Percentiles rank a stretch among this genome's conserved stretches.
These are phyloP conservation scores for Phytophthora idaei DNA, from an alignment of 352 stramenopile species.

Conservation along the genomic window DNA sequence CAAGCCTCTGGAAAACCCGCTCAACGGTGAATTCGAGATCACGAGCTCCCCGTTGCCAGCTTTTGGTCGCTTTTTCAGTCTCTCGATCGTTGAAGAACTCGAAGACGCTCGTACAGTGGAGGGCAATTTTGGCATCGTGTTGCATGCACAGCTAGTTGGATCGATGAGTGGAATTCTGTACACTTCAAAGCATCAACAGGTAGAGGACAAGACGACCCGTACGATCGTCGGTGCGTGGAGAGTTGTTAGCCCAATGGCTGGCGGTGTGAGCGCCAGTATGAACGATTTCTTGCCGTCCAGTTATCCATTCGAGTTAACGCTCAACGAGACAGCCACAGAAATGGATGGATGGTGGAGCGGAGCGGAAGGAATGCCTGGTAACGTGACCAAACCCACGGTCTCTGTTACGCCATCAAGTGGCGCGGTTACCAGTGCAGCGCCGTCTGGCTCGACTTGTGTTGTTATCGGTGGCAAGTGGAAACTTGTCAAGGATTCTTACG, in stretches of 20 bases:
- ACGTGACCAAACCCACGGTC: slow-evolving; percentile 18
- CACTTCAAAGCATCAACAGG: slow-evolving; percentile 32
- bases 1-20: slow-evolving; percentile 57
- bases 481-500: slow-evolving; percentile 84
- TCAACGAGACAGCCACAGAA: slow-evolving; percentile 60
- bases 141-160: slow-evolving; percentile 66
- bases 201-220: slow-evolving; percentile 29
- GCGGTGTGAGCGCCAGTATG: slow-evolving; percentile 43
- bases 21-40: slow-evolving; percentile 88
- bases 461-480: slow-evolving; percentile 62
- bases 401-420: slow-evolving; percentile 25
- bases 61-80: slow-evolving; percentile 61
- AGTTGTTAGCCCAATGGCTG: slow-evolving; percentile 43
- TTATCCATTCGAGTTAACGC: slow-evolving; percentile 68
- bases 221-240: slow-evolving; percentile 73
- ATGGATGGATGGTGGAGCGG: slow-evolving; percentile 83
- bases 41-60: slow-evolving; percentile 41
- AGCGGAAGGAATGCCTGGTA: slow-evolving; percentile 37
- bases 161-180: slow-evolving; percentile 67
- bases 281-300: slow-evolving; percentile 68
- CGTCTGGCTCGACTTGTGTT: slow-evolving; percentile 15
- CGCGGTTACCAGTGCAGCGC: slow-evolving; percentile 12
- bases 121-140: slow-evolving; percentile 76
- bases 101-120: slow-evolving; percentile 54
- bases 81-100: slow-evolving; percentile 66